A percentile compares a stretch with the other conserved stretches of the same genome.
phyloP scores from a whole-genome alignment of 1,284 basidiomycete species.

The Ceratobasidium sp. region DNA sequence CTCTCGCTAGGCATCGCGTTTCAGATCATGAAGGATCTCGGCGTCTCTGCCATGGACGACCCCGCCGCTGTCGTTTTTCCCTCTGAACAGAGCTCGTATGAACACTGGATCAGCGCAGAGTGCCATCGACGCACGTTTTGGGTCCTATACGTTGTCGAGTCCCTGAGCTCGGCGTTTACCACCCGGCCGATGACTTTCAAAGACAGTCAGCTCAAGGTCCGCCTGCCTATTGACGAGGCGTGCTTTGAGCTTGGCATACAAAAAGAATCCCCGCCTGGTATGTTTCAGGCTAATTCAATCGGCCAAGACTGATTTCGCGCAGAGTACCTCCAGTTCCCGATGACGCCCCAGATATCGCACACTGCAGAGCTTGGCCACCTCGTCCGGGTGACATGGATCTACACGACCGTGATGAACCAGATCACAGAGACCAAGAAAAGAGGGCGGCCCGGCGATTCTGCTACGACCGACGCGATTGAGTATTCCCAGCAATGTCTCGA shows the following conservation, averaged over 20 bases:
- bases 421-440: conserved; percentile 45
- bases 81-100: conserved; percentile 65
- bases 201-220: conserved; percentile 69
- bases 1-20: conserved; percentile 62
- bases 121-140: conserved; percentile 79
- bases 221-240: conserved; percentile 79
- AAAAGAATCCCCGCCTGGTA: conserved; percentile 36
- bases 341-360: conserved; percentile 5
- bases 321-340: conserved; percentile 47
- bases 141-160: conserved; percentile 69
- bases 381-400: conserved; percentile 47
- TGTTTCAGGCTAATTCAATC: neutral
- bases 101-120: conserved; percentile 47
- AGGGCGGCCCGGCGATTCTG: conserved; percentile 30
- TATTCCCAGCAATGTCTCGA: conserved; percentile 46
- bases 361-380: conserved; percentile 49
- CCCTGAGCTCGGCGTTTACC: conserved; percentile 62
- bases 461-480: conserved; percentile 32
- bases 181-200: conserved; percentile 64
- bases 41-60: conserved; percentile 70
- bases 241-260: conserved; percentile 74
- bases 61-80: conserved; percentile 66
- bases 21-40: conserved; percentile 69
- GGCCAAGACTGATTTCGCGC: conserved; percentile 12
- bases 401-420: conserved; percentile 46